Evolutionary conservation across 1,284 basidiomycete species (phyloP), one percentile per base, ranked within the genome.

Genomic region (Prillingera fragicola): DNA sequence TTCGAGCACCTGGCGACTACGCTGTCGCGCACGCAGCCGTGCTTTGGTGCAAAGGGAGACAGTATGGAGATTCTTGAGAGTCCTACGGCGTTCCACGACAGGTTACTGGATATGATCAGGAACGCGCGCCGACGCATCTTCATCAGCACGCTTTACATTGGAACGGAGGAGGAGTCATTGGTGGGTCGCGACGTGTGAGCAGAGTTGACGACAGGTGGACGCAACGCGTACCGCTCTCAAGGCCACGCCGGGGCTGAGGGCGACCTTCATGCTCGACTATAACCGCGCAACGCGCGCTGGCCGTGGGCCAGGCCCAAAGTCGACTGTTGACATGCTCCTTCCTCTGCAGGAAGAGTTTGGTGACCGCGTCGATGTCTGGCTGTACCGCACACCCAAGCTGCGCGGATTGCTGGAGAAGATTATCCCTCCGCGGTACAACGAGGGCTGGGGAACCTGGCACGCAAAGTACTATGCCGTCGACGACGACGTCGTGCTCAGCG

Each of bases 401-500:
- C 77, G 80, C 19, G 84, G 85, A 1, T 56, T 85, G 26, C 74
- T 87, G 65, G 81, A 87, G 32, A 79, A 77, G 48, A 50, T 92
- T 18, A 81, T 97, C 1, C 95, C 95, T 2, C 84, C 87, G 38
- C 77, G 95, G 33, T 95, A 91, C 70, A 92, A 97, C 62, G 95
- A 99, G 73, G 95, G 92, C 0, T 97, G 89, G 85, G 94, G 95
- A 0, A 86, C 94, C 4, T 96, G 94, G 87, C 95, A 98, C 67
- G 85, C 91, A 18, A 98, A 98, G 72, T 80, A 94, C 48, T 99
- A 99, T 62, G 88, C 88, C 14, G 84, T 80, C 1, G 95, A 99
- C 63, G 83, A 96, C 63, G 82, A 90, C 45, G 78, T 98, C 28
- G 80, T 98, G 65, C 83, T 98, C 53, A 89, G 82, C 60, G 95